These are phyloP conservation scores for Copromyces sp. DNA, from an alignment of 495 filamentous ascomycete genomes.

Conservation along the genomic window DNA sequence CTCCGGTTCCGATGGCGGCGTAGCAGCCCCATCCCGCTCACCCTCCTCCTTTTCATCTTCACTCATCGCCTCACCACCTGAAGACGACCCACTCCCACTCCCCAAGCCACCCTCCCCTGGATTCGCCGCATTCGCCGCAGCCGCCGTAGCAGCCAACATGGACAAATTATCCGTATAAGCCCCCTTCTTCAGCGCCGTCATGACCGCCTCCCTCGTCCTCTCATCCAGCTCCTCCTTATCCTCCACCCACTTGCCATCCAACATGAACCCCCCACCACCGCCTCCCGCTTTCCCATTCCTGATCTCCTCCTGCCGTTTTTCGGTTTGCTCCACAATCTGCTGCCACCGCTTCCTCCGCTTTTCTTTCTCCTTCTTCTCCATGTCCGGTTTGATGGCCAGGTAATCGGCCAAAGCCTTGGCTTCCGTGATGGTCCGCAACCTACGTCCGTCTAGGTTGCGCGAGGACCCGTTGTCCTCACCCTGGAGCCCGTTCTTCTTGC, in stretches of 20 bases:
- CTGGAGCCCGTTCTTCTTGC: constrained; percentile 58
- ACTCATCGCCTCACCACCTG: constrained; percentile 17
- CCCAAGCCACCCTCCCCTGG: constrained; percentile 22
- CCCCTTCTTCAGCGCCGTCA: constrained; percentile 62
- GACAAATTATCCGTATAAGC: constrained; percentile 40
- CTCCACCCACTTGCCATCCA: constrained; percentile 90
- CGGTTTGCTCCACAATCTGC: constrained; percentile 71
- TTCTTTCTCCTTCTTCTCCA: constrained; percentile 88
- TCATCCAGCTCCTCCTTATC: constrained; percentile 78
- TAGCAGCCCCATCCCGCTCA: constrained; percentile 21
- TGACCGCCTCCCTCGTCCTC: constrained; percentile 73
- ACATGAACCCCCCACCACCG: constrained; percentile 22
- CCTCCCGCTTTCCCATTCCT: constrained; percentile 51
- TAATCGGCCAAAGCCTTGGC: constrained; percentile 94
- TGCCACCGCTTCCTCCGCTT: constrained; percentile 71
- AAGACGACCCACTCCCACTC: constrained; percentile 27
- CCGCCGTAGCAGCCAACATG: constrained; percentile 14
- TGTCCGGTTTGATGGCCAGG: constrained; percentile 88
- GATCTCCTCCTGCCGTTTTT: constrained; percentile 71
- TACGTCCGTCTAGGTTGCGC: constrained; percentile 85
- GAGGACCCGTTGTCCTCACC: constrained; percentile 81
- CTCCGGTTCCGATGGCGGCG: constrained; percentile 24
- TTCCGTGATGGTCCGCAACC: constrained; percentile 83
- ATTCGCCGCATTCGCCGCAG: neutral
- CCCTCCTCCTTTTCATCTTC: constrained; percentile 27